A percentile compares a stretch with the other conserved stretches of the same genome.
Conservation (phyloP, 768 basidiomycete species). For the Termitomyces sp. region DNA sequence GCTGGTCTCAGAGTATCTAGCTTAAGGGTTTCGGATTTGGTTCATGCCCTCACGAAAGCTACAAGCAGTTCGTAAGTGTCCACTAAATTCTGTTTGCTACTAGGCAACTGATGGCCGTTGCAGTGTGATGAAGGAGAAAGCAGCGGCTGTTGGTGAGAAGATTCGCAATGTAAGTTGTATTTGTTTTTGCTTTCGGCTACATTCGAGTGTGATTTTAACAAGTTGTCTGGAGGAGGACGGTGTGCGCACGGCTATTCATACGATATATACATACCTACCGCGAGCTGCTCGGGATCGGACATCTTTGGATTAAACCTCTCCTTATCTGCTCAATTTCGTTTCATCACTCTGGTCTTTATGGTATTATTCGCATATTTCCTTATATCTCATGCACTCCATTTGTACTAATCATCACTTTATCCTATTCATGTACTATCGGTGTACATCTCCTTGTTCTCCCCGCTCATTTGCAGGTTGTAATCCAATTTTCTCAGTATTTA, state of each 20-base stretch:
- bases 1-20: constrained; percentile 46
- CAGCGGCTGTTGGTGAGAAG: constrained; percentile 32
- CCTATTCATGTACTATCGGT: neutral
- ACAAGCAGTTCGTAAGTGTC: constrained; percentile 42
- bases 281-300: constrained; percentile 24
- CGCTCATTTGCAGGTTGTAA: neutral
- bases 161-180: constrained; percentile 25
- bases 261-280: constrained; percentile 48
- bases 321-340: neutral
- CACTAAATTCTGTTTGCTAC: neutral
- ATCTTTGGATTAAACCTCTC: constrained; percentile 8
- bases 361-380: neutral
- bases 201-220: neutral
- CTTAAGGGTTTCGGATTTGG: constrained; percentile 39
- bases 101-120: neutral
- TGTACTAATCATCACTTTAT: neutral
- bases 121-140: constrained; percentile 58
- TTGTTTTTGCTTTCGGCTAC: neutral
- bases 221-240: constrained; percentile 43
- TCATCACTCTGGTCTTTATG: neutral
- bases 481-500: neutral
- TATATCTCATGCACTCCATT: neutral
- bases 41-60: constrained; percentile 49
- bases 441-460: neutral
- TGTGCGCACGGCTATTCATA: constrained; percentile 48